Conservation (phyloP, 345 rosid species). For the Camelina sativa region DNA sequence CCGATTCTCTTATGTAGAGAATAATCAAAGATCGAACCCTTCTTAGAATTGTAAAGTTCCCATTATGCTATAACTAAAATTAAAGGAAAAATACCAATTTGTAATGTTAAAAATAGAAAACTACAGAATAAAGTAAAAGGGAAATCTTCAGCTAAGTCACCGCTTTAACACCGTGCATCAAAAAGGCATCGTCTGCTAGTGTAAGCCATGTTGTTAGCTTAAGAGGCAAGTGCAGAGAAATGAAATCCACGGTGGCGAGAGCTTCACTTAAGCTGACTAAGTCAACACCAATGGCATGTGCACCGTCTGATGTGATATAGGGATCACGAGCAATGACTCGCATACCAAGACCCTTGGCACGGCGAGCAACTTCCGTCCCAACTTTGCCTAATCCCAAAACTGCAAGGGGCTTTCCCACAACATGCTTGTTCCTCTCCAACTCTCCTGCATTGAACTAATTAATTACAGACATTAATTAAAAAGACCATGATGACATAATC, state of each 20-base stretch:
- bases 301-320: slow-evolving; percentile 86
- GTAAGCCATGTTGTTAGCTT: slow-evolving; percentile 57
- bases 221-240: slow-evolving; percentile 89
- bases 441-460: slow-evolving; percentile 52
- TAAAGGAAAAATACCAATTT: no score
- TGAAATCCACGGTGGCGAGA: slow-evolving; percentile 74
- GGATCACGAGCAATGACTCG: slow-evolving; percentile 90
- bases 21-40: no score
- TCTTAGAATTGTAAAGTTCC: no score
- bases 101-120: no score
- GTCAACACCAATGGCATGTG: slow-evolving; percentile 81
- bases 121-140: no score
- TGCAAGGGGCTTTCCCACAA: slow-evolving; percentile 83
- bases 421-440: slow-evolving; percentile 84
- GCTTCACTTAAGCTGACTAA: slow-evolving; percentile 84
- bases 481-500: no score
- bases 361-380: slow-evolving; percentile 87
- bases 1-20: no score
- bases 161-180: no score
- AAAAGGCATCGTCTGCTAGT: no score
- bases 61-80: no score
- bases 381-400: slow-evolving; percentile 90
- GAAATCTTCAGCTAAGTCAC: no score
- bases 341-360: slow-evolving; percentile 94
- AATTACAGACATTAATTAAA: no score